phyloP scores from a whole-genome alignment of 176 grass and related monocot genomes.

The Themeda triandra region DNA sequence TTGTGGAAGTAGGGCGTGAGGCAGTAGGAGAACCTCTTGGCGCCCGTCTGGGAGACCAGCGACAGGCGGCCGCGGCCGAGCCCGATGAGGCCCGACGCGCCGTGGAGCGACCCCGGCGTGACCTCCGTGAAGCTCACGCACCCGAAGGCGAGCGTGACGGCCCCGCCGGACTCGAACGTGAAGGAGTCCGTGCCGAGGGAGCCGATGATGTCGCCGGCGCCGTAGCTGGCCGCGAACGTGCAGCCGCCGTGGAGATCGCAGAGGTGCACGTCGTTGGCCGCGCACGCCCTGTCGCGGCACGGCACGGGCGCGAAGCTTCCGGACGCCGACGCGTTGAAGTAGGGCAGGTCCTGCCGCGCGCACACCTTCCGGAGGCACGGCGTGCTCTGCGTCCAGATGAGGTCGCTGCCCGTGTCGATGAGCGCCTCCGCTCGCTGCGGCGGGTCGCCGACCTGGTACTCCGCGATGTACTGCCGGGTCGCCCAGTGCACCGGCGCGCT shows the following conservation, averaged over 20 bases:
- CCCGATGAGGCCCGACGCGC: constrained; percentile 23
- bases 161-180: neutral
- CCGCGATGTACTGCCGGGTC: neutral
- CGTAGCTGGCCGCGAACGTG: neutral
- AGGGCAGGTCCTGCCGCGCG: constrained; percentile 7
- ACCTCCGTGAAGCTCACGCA: neutral
- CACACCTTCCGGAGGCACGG: constrained; percentile 26
- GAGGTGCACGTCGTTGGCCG: neutral
- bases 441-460: constrained; percentile 14
- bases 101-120: neutral
- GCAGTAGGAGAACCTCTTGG: constrained; percentile 40
- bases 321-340: constrained; percentile 6
- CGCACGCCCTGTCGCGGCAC: neutral
- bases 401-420: constrained; percentile 44
- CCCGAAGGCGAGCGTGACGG: constrained; percentile 4
- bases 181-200: constrained; percentile 1
- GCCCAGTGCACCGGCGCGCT: neutral
- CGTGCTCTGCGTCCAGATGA: constrained; percentile 68
- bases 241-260: neutral
- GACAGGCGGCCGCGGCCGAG: constrained; percentile 25
- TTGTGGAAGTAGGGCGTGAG: constrained; percentile 15
- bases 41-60: neutral
- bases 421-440: constrained; percentile 6
- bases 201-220: neutral
- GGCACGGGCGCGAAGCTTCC: neutral